A percentile compares a stretch with the other conserved stretches of the same genome.
Conservation (phyloP, 2,329 filamentous ascomycete species). For the Myriosclerotinia curreyana region DNA sequence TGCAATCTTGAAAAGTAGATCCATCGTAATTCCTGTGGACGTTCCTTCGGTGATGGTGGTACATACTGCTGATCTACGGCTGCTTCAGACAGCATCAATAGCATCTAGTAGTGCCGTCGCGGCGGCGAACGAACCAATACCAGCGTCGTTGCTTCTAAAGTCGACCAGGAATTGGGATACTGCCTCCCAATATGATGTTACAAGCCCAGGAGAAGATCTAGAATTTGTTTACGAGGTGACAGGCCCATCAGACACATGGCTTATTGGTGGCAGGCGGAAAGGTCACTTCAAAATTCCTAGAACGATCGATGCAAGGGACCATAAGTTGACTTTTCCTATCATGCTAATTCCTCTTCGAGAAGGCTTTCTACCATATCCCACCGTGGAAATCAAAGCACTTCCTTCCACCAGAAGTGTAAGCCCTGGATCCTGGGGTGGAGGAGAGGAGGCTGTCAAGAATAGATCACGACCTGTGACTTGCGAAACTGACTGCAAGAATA, state of each 20-base stretch:
- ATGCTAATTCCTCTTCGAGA: conserved; percentile 76
- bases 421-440: conserved; percentile 27
- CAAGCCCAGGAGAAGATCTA: conserved; percentile 44
- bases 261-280: conserved; percentile 77
- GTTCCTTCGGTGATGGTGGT: conserved; percentile 80
- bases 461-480: conserved; percentile 48
- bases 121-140: conserved; percentile 61
- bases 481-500: conserved; percentile 77
- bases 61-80: conserved; percentile 69
- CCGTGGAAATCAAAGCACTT: conserved; percentile 71
- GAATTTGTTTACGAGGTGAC: conserved; percentile 83
- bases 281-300: conserved; percentile 68
- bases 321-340: conserved; percentile 57
- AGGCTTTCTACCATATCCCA: conserved; percentile 74
- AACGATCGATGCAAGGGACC: conserved; percentile 44
- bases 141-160: conserved; percentile 58
- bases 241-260: conserved; percentile 72
- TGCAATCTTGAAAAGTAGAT: conserved; percentile 47
- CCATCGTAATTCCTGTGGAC: conserved; percentile 85
- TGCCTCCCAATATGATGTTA: conserved; percentile 32
- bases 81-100: conserved; percentile 44
- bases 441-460: conserved; percentile 26
- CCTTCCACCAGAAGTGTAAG: conserved; percentile 35
- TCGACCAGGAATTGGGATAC: conserved; percentile 65
- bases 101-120: conserved; percentile 44